phyloP scores from a whole-genome alignment of 768 basidiomycete species.

The Collybiopsis confluens region DNA sequence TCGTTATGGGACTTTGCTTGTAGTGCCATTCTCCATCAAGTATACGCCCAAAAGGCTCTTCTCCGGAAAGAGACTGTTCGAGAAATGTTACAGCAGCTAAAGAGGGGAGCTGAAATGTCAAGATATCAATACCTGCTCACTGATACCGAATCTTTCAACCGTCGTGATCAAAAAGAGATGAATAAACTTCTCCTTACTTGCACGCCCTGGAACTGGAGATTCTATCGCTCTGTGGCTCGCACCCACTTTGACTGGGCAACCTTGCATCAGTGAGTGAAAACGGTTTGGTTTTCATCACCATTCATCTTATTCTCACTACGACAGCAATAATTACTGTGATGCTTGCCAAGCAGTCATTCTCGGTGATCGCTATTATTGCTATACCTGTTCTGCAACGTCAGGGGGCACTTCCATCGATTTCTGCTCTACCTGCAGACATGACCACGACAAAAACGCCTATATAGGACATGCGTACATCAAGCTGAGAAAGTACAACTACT shows the following conservation, averaged over 20 bases:
- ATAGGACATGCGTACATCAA: not conserved
- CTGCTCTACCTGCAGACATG: not conserved
- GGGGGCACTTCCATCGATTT: not conserved
- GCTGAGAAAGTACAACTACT: not conserved
- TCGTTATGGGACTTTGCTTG: not conserved
- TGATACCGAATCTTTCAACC: not conserved
- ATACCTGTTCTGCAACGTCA: not conserved
- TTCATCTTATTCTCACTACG: not conserved
- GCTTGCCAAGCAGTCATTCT: not conserved
- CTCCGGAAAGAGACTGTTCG: not conserved
- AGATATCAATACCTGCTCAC: not conserved
- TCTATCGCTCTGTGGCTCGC: not conserved
- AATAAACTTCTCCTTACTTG: not conserved
- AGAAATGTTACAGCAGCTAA: not conserved
- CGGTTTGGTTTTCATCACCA: not conserved
- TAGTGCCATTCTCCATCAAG: constrained; percentile 1
- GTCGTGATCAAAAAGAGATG: not conserved
- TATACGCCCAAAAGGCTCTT: not conserved
- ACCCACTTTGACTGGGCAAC: not conserved
- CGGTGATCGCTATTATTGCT: not conserved
- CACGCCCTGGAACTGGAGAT: not conserved
- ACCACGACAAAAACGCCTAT: not conserved
- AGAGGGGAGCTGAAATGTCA: not conserved
- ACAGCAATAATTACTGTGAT: not conserved
- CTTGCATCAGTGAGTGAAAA: not conserved